phyloP scores from a whole-genome alignment of 2,329 filamentous ascomycete species.

The Aspergillus sp. region DNA sequence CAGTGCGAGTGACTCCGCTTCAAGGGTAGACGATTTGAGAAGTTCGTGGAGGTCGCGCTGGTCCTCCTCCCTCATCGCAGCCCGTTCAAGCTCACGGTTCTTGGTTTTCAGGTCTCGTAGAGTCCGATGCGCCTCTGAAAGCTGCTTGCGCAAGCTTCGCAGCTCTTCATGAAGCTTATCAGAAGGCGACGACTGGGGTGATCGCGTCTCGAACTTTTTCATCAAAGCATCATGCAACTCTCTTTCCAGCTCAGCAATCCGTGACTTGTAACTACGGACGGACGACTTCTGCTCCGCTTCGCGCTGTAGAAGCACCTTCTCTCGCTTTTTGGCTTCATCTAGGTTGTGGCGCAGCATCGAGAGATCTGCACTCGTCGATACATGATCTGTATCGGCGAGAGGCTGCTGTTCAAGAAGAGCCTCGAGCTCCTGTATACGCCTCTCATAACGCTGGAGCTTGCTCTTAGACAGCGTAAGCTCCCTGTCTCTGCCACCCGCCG shows the following conservation, averaged over 20 bases:
- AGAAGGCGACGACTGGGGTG: conserved; percentile 52
- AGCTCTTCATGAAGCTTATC: conserved; percentile 51
- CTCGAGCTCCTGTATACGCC: conserved; percentile 49
- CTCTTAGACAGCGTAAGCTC: conserved; percentile 55
- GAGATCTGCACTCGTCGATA: conserved; percentile 47
- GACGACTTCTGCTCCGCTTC: conserved; percentile 62
- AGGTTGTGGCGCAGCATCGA: conserved; percentile 63
- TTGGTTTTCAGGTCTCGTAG: conserved; percentile 55
- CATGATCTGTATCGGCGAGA: conserved; percentile 30
- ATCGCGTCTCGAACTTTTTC: conserved; percentile 51
- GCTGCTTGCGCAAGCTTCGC: conserved; percentile 57
- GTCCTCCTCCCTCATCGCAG: conserved; percentile 45
- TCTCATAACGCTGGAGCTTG: conserved; percentile 65
- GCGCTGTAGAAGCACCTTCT: conserved; percentile 63
- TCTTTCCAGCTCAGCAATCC: conserved; percentile 65
- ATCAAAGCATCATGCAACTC: conserved; percentile 62
- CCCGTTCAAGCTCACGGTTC: conserved; percentile 50
- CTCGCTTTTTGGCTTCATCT: conserved; percentile 62
- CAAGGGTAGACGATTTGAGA: conserved; percentile 46
- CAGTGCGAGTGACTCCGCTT: conserved; percentile 66
- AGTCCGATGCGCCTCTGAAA: conserved; percentile 59
- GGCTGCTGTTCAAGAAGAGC: conserved; percentile 56
- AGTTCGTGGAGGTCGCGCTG: conserved; percentile 45
- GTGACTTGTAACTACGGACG: conserved; percentile 62
- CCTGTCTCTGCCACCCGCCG: conserved; percentile 43